A percentile compares a stretch with the other conserved stretches of the same genome.
Conservation (phyloP, 164 flowering plant species). For the Santalum album region DNA sequence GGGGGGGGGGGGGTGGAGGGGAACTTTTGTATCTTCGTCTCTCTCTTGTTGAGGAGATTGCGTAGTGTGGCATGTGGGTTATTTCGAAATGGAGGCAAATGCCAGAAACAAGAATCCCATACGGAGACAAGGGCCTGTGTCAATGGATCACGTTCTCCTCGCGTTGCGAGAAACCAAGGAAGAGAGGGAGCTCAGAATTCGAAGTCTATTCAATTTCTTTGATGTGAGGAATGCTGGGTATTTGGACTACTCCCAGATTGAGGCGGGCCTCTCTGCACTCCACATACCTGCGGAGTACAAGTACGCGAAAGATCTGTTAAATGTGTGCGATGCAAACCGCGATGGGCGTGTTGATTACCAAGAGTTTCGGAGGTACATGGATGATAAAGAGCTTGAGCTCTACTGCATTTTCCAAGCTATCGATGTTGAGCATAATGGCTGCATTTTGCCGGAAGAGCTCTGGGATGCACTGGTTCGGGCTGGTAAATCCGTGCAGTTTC, state of each 20-base stretch:
- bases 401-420: constrained; percentile 86
- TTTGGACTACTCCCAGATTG: constrained; percentile 70
- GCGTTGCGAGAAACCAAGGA: constrained; percentile 78
- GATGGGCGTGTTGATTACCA: constrained; percentile 83
- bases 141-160: constrained; percentile 79
- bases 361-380: constrained; percentile 86
- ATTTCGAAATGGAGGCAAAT: not conserved
- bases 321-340: constrained; percentile 66
- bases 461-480: constrained; percentile 89
- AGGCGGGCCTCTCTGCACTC: constrained; percentile 68
- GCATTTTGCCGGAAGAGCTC: constrained; percentile 91
- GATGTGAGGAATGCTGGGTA: constrained; percentile 54
- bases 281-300: constrained; percentile 79
- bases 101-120: constrained; percentile 32
- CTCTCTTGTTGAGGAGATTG: too few relatives aligned
- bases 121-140: constrained; percentile 50
- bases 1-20: too few relatives aligned
- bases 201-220: constrained; percentile 67
- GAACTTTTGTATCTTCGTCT: too few relatives aligned
- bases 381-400: constrained; percentile 86
- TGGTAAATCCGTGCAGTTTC: constrained; percentile 33
- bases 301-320: constrained; percentile 78
- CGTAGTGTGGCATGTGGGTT: not conserved
- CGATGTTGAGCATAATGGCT: constrained; percentile 92
- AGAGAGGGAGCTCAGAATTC: constrained; percentile 73